These are phyloP conservation scores for Usnea hakonensis DNA, from an alignment of 495 filamentous ascomycete species.

Conservation along the genomic window DNA sequence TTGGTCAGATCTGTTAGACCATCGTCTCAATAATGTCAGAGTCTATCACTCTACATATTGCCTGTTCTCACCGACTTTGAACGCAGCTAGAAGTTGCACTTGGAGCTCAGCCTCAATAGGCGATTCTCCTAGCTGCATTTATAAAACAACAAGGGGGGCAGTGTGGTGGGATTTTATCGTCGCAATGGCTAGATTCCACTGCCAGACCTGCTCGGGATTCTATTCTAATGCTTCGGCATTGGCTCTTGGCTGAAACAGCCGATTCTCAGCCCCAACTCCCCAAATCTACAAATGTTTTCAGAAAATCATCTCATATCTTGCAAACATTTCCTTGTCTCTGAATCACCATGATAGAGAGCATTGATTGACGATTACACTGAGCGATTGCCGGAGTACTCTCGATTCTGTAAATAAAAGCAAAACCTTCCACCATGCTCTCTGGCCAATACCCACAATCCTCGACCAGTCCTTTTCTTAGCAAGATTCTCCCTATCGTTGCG, in stretches of 20 bases:
- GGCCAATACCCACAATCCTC: not conserved
- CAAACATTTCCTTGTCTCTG: not conserved
- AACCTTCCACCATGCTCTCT: not conserved
- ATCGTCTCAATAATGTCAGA: too few relatives aligned
- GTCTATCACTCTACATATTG: too few relatives aligned
- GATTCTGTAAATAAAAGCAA: not conserved
- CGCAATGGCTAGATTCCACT: not conserved
- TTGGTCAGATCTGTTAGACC: too few relatives aligned
- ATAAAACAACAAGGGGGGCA: too few relatives aligned
- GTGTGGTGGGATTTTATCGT: conserved; percentile 31
- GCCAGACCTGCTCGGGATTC: not conserved
- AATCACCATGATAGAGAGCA: not conserved
- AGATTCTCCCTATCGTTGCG: not conserved
- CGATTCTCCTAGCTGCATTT: too few relatives aligned
- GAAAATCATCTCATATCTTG: too few relatives aligned
- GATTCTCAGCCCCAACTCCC: too few relatives aligned
- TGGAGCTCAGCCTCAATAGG: too few relatives aligned
- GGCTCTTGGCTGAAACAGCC: too few relatives aligned
- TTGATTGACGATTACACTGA: not conserved
- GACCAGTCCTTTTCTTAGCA: not conserved
- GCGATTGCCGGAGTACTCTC: not conserved
- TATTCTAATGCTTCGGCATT: not conserved
- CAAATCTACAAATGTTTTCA: not conserved
- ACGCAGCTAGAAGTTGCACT: too few relatives aligned
- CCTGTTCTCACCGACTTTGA: too few relatives aligned